These are phyloP conservation scores for Backusella liffmaniae DNA, from an alignment of 192 early-diverging fungal genomes.

Conservation along the genomic window DNA sequence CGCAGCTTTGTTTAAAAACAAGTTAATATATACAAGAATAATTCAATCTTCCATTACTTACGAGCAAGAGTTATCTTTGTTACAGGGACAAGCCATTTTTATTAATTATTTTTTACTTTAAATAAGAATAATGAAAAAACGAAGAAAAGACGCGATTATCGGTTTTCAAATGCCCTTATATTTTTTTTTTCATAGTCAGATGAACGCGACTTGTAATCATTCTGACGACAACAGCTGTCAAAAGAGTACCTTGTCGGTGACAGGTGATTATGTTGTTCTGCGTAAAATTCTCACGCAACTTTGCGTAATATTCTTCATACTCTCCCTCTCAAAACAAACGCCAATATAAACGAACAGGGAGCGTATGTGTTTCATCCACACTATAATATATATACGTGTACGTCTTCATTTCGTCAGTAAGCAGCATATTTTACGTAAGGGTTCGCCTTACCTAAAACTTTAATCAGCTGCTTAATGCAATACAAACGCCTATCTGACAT, in stretches of 20 bases:
- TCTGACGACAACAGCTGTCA: slow-evolving; percentile 8
- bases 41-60: not conserved
- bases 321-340: not conserved
- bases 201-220: not conserved
- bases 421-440: not conserved
- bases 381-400: not conserved
- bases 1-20: not conserved
- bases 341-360: not conserved
- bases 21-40: not conserved
- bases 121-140: not conserved
- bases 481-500: not conserved
- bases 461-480: not conserved
- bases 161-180: not conserved
- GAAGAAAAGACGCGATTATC: not conserved
- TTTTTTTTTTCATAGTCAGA: slow-evolving; percentile 15
- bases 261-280: not conserved
- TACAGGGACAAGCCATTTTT: slow-evolving; percentile 11
- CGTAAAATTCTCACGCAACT: slow-evolving; percentile 5
- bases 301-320: not conserved
- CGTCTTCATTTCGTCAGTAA: not conserved
- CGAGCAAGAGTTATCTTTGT: slow-evolving; percentile 4
- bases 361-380: not conserved
- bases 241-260: slow-evolving; percentile 9
- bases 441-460: not conserved
- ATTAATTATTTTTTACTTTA: not conserved